Base-by-base conservation (phyloP, 148 eudicot species). In the Suaeda aralocaspica region DNA sequence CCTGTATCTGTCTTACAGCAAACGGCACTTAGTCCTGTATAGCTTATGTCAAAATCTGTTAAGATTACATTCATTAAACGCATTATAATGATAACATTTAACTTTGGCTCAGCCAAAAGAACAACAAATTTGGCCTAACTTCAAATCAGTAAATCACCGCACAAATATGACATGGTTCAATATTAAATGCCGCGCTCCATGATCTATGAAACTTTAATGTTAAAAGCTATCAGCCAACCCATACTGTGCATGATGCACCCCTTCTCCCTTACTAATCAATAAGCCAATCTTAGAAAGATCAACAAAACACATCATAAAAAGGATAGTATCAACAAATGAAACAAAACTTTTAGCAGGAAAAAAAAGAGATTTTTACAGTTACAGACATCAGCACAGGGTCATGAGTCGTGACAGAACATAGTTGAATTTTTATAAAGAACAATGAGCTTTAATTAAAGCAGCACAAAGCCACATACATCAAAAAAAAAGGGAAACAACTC, bases 401-500 rank as follows among this genome's bases (percentile, higher is more conserved):
- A 4, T 46, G 64, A n/a, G 64, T 34, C 1, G 25, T n/a, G 26
- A 16, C 42, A 60, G 50, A 46, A 15, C n/a, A 11, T 15, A 14
- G 9, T 51, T 11, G 49, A 18, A 59, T 21, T 1, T 24, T 26
- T 30, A 50, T 41, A 25, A 52, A 1, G 28, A 19, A 61, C 50
- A 19, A 34, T 46, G 29, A n/a, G n/a, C n/a, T n/a, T n/a, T n/a
- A n/a, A n/a, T n/a, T n/a, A n/a, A n/a, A n/a, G n/a, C n/a, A n/a
- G n/a, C n/a, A n/a, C 25, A 44, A 34, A 18, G 31, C 6, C 9
- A 48, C 58, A 76, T 2, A 51, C 5, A 64, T 14, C 11, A 34
- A 1, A 29, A 22, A 39, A 64, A 25, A 5, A 30, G 48, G 65
- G 39, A 41, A 76, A 50, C 56, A 53, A 71, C 84, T 66, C 51